Evolutionary conservation across 495 filamentous ascomycete genomes (phyloP), one percentile per base, ranked within the genome.

Genomic region (Aspergillus panamensis): DNA sequence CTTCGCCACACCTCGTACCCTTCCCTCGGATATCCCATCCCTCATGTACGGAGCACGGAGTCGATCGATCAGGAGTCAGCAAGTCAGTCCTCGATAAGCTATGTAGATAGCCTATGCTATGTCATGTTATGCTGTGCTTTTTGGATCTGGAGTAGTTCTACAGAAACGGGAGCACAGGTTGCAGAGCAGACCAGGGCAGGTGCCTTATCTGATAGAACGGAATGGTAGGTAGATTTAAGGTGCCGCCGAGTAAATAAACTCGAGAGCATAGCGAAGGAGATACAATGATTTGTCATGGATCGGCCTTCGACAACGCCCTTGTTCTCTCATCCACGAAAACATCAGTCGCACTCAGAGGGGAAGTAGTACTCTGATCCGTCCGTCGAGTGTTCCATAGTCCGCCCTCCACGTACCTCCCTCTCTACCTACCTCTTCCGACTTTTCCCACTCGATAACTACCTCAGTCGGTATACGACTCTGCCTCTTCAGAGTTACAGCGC

Each of bases 311-410:
- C 42, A 45, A 45, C 14, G 19, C 52, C 8, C 39, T 16, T 35
- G 16, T 33, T 48, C 43, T 6, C 2, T 25, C 2, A 2, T 25
- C 25, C 25, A 25, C 2, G 8, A 39, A 35, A 39, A 40, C n/a
- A 42, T 20, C 32, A 47, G 14, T 31, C 42, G 13, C 30, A 16
- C 16, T 6, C 8, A 20, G 9, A 14, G 12, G 33, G 16, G 1
- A 48, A 48, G 25, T 6, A 35, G 8, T 1, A 48, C 53, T 56
- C 53, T 57, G 59, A 61, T 56, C 52, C 48, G 51, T n/a, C n/a
- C n/a, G 59, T 61, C 39, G 59, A 61, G 51, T 56, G 53, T 25
- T 50, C 54, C 50, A 48, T 50, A 44, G 59, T 45, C 59, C 55
- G 39, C 39, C 47, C 13, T 49, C 20, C 29, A 49, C 47, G 47